These are phyloP conservation scores for Tympanopsis confertula DNA, from an alignment of 2,329 filamentous ascomycete species.

Conservation along the genomic window DNA sequence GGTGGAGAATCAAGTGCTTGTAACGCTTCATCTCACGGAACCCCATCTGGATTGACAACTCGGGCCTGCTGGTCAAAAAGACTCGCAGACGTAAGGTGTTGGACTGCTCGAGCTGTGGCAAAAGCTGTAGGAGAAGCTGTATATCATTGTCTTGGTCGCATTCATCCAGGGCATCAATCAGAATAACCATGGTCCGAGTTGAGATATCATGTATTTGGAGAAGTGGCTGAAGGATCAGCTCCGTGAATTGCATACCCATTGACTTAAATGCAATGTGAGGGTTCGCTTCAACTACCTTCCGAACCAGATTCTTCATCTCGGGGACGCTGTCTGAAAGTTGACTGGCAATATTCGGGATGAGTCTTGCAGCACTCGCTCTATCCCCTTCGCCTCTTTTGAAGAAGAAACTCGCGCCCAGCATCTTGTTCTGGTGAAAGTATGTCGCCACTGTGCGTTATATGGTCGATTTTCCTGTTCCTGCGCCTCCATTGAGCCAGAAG, in stretches of 20 bases:
- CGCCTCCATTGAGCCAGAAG: constrained; percentile 20
- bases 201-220: constrained; percentile 1
- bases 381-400: constrained; percentile 18
- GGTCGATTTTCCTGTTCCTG: constrained; percentile 19
- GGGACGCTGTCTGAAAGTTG: constrained; percentile 7
- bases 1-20: too few relatives aligned
- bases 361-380: constrained; percentile 12
- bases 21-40: too few relatives aligned
- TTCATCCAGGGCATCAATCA: constrained; percentile 23
- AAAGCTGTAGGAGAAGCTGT: constrained; percentile 13
- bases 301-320: constrained; percentile 7
- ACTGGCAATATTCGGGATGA: constrained; percentile 16
- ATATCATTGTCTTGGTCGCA: constrained; percentile 18
- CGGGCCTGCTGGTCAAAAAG: constrained; percentile 29
- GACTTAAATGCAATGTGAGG: constrained; percentile 13
- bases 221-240: constrained; percentile 23
- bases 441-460: constrained; percentile 19
- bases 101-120: constrained; percentile 7
- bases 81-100: constrained; percentile 13
- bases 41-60: constrained; percentile 21
- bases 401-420: constrained; percentile 18
- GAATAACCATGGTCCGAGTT: constrained; percentile 9
- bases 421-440: constrained; percentile 5
- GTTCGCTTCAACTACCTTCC: constrained; percentile 10
- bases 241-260: constrained; percentile 24